These are phyloP conservation scores for Lignosus rhinocerotis DNA, from an alignment of 1,284 basidiomycete species.

Conservation along the genomic window DNA sequence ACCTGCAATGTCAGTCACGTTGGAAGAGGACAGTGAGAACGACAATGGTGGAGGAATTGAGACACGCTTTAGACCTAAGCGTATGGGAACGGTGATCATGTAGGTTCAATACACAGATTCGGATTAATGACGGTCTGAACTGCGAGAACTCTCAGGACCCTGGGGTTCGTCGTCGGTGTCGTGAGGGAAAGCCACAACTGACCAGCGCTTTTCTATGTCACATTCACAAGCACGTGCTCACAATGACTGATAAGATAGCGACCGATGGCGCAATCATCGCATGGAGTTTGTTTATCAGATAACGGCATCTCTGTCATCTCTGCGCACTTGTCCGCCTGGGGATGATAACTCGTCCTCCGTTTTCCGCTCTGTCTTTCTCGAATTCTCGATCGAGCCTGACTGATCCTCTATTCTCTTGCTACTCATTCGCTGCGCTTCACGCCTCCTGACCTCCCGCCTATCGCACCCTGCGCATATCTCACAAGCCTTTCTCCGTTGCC, in stretches of 20 bases:
- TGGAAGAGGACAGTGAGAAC: no score
- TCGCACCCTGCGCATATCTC: neutral
- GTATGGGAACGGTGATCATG: neutral
- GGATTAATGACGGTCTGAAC: neutral
- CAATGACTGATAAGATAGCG: constrained; percentile 7
- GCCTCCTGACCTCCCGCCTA: neutral
- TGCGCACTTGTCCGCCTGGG: neutral
- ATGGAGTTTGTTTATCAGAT: constrained; percentile 3
- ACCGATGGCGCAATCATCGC: constrained; percentile 9
- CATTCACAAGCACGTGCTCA: neutral
- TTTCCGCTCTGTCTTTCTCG: neutral
- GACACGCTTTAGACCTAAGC: neutral
- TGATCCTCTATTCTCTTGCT: neutral
- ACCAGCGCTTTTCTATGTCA: neutral
- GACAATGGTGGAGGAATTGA: neutral
- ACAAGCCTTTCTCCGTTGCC: neutral
- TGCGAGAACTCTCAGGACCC: neutral
- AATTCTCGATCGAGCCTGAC: neutral
- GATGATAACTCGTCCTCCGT: neutral
- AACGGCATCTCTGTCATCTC: constrained; percentile 10
- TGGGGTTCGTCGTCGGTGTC: neutral
- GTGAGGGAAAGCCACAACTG: neutral
- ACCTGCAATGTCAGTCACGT: no score
- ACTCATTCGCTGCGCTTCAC: neutral
- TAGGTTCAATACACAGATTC: neutral